Evolutionary conservation across 2,329 filamentous ascomycete species (phyloP).

Genomic region (Diaporthe ampelina): DNA sequence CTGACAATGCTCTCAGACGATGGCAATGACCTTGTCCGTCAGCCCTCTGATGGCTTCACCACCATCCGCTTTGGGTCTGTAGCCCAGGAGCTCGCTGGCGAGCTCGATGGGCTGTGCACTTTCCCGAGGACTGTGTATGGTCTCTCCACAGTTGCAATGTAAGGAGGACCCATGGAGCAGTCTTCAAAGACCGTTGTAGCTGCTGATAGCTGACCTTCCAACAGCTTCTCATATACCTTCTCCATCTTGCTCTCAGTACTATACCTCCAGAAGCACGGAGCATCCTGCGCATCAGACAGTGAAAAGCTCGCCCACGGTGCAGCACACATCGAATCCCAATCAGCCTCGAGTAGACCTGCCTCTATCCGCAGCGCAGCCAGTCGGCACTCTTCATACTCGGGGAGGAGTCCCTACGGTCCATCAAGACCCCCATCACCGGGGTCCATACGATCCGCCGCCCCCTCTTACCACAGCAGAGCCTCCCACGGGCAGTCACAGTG

Average conservation of each 20-base stretch:
- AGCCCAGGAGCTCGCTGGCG: slow-evolving; percentile 34
- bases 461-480: slow-evolving; percentile 29
- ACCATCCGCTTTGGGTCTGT: slow-evolving; percentile 39
- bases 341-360: not conserved
- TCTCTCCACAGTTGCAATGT: slow-evolving; percentile 43
- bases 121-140: slow-evolving; percentile 42
- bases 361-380: slow-evolving; percentile 16
- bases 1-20: slow-evolving; percentile 28
- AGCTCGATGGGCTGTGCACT: slow-evolving; percentile 42
- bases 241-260: slow-evolving; percentile 40
- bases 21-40: slow-evolving; percentile 39
- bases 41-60: slow-evolving; percentile 36
- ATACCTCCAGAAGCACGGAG: slow-evolving; percentile 34
- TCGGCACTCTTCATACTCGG: slow-evolving; percentile 10
- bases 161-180: slow-evolving; percentile 22
- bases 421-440: slow-evolving; percentile 31
- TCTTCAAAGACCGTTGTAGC: accelerated
- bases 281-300: not conserved
- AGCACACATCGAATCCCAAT: not conserved
- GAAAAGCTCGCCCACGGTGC: slow-evolving; percentile 8
- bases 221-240: slow-evolving; percentile 43
- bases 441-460: slow-evolving; percentile 31
- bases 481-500: not conserved
- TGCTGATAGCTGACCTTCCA: not conserved
- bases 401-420: not conserved